A percentile compares a stretch with the other conserved stretches of the same genome.
Conservation (phyloP, 352 stramenopile genomes). For the Lagenidium sp. region DNA sequence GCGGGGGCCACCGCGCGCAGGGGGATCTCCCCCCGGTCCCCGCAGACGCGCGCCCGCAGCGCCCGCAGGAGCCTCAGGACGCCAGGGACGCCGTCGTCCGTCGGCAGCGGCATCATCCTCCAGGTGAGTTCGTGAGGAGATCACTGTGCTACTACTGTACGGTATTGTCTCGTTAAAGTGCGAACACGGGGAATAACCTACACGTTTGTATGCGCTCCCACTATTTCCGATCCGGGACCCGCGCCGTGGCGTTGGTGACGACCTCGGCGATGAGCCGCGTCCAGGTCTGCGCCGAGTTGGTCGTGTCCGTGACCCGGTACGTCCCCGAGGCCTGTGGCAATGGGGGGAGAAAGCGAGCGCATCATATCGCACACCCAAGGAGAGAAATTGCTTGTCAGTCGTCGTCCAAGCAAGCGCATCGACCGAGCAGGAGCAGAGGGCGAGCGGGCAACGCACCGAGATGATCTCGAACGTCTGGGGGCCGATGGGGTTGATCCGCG, state of each 20-base stretch:
- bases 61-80: conserved; percentile 32
- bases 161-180: not conserved
- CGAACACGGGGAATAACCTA: no score
- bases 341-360: not conserved
- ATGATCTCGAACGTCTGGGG: conserved; percentile 73
- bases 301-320: conserved; percentile 46
- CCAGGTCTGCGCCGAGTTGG: conserved; percentile 57
- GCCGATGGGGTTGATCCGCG: conserved; percentile 59
- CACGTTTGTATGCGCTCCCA: conserved; percentile 4
- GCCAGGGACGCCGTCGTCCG: not conserved
- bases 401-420: no score
- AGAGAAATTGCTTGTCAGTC: no score
- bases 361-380: no score
- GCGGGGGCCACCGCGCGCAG: conserved; percentile 24
- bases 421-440: conserved; percentile 1
- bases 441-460: conserved; percentile 27
- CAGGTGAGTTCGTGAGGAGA: conserved; percentile 1
- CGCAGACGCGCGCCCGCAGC: conserved; percentile 22
- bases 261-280: conserved; percentile 34
- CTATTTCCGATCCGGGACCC: conserved; percentile 7
- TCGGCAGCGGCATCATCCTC: not conserved
- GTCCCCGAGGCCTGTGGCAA: conserved; percentile 37
- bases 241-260: conserved; percentile 9
- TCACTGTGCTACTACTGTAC: no score
- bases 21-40: conserved; percentile 5